Base-by-base conservation (phyloP, 108 stramenopile species). In the Aurantiochytrium sp. region DNA sequence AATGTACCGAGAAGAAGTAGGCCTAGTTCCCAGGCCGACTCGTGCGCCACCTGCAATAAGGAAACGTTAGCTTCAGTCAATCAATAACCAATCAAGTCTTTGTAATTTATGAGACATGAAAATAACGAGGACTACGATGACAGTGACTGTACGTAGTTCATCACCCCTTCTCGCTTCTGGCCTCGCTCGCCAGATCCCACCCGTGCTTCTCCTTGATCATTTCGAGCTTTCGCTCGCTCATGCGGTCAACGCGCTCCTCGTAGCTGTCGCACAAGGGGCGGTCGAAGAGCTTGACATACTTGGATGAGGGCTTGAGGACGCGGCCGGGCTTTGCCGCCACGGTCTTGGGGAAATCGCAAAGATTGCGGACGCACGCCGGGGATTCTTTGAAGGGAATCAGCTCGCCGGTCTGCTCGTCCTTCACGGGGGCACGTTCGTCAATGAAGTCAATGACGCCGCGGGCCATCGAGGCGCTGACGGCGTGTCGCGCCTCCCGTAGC, bases 231-330 rank as follows among this genome's bases (percentile, higher is more conserved):
- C 45, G 42, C n/a, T 65, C 68, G 4, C 68, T 39, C 87, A 87
- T 68, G 8, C 39, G 36, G 19, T 12, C 24, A 17, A 87, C 87
- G 22, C 65, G 36, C 68, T 87, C 87, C 19, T 87, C 87, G 65
- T 87, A 87, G 48, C 65, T 87, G 15, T 87, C 65, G 68, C 87
- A 65, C 41, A 41, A 19, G 21, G 68, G 59, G 3, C 87, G 59
- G 21, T 87, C 87, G 4, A 39, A 68, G 27, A 87, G 54, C 22
- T 54, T 54, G 54, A 86, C 54, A 22, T 86, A 55, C 22, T 54
- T 86, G 24, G 31, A 27, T n/a, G 52, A 54, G 4, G 17, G 6
- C 10, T 86, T 53, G 15, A 32, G 30, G 10, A 42, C 69, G 12
- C 41, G 39, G 39, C 69, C 39, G 15, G 69, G 41, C n/a, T 73